These are phyloP conservation scores for Aspergillus nidulans DNA, from an alignment of 495 filamentous ascomycete genomes.

Conservation along the genomic window DNA sequence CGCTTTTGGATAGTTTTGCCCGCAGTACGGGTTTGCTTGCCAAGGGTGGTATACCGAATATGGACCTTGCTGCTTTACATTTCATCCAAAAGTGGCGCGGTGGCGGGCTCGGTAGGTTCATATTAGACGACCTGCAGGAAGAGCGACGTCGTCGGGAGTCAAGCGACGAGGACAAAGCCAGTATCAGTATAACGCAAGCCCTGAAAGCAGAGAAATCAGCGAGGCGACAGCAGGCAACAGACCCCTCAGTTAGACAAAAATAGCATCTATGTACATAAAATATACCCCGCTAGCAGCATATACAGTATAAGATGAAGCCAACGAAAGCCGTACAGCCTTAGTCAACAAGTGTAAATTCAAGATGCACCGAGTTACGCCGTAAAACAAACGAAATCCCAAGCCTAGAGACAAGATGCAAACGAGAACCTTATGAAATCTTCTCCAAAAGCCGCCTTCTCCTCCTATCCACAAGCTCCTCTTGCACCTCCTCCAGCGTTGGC, in stretches of 20 bases:
- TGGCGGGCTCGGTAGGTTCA: conserved; percentile 69
- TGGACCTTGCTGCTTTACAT: conserved; percentile 74
- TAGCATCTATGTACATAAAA: conserved; percentile 7
- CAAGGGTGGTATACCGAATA: conserved; percentile 68
- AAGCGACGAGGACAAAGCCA: conserved; percentile 34
- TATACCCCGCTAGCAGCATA: conserved; percentile 3
- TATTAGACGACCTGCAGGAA: conserved; percentile 71
- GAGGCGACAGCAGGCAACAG: conserved; percentile 24
- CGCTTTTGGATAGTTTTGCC: conserved; percentile 65
- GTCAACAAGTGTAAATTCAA: conserved; percentile 6
- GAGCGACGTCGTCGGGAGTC: conserved; percentile 43
- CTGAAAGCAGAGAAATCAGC: conserved; percentile 34
- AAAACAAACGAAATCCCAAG: background rate
- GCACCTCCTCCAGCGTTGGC: conserved; percentile 83
- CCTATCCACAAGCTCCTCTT: conserved; percentile 86
- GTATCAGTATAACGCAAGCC: conserved; percentile 42
- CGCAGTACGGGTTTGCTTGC: conserved; percentile 67
- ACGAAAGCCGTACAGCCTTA: background rate
- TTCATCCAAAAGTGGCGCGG: conserved; percentile 78
- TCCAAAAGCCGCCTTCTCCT: conserved; percentile 77
- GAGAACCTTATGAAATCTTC: conserved; percentile 55
- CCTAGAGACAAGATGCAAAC: background rate
- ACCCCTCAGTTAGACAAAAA: conserved; percentile 18
- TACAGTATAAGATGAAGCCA: background rate
- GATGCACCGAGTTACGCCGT: conserved; percentile 6